These are phyloP conservation scores for Rhytidiadelphus loreus DNA, from an alignment of 225 moss, liverwort and hornwort species.

Conservation along the genomic window DNA sequence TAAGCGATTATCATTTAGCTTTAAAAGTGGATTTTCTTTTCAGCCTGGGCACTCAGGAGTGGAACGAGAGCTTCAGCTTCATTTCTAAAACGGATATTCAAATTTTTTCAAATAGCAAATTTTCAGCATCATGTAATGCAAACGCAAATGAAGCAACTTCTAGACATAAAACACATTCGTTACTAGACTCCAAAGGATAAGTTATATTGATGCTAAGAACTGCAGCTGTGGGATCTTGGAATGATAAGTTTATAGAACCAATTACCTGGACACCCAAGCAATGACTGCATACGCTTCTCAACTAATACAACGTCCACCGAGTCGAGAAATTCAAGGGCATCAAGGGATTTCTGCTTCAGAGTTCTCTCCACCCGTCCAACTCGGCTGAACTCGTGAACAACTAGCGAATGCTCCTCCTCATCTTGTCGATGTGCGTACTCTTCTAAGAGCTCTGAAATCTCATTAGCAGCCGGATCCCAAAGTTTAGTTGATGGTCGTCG, in stretches of 20 bases:
- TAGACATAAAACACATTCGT: not conserved
- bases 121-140: not conserved
- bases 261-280: conserved; percentile 68
- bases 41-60: not conserved
- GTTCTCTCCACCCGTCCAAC: conserved; percentile 18
- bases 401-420: conserved; percentile 47
- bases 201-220: not conserved
- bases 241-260: not conserved
- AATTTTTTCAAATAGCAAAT: not conserved
- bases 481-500: not conserved
- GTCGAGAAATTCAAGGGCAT: conserved; percentile 28
- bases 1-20: not conserved
- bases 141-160: not conserved
- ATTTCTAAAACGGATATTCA: not conserved
- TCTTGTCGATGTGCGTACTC: not conserved
- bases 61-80: not conserved
- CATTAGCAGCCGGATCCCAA: conserved; percentile 10
- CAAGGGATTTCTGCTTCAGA: conserved; percentile 1
- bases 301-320: conserved; percentile 36
- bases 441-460: not conserved
- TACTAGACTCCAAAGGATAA: not conserved
- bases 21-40: not conserved
- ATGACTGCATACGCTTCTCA: conserved; percentile 48
- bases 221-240: not conserved
- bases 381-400: conserved; percentile 56